Evolutionary conservation across 192 early-diverging fungal genomes (phyloP).

Genomic region (Chytriomyces confervae): DNA sequence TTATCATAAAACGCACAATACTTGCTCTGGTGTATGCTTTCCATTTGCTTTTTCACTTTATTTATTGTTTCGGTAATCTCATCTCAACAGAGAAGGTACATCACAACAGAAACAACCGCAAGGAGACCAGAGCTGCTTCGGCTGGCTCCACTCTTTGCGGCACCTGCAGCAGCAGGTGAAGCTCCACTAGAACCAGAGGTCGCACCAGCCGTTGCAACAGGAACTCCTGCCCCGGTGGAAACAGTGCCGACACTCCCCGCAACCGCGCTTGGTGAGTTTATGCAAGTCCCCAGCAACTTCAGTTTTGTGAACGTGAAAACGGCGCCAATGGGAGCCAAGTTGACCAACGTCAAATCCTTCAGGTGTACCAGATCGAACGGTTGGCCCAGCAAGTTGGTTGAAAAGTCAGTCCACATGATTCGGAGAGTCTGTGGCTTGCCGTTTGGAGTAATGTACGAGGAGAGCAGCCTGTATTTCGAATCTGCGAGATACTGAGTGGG

Average conservation of each 20-base stretch:
- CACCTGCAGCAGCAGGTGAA: not conserved
- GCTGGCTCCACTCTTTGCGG: no score
- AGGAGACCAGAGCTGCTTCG: no score
- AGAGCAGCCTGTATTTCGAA: conserved; percentile 22
- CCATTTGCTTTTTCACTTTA: no score
- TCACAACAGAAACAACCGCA: no score
- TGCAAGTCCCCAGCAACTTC: conserved; percentile 32
- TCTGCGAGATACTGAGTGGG: no score
- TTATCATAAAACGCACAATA: no score
- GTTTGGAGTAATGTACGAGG: conserved; percentile 27
- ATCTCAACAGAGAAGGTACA: no score
- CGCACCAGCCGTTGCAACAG: not conserved
- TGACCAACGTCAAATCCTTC: conserved; percentile 42
- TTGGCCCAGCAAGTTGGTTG: conserved; percentile 31
- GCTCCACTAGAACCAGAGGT: not conserved
- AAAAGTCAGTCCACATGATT: conserved; percentile 23
- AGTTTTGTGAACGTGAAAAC: conserved; percentile 21
- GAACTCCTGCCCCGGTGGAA: not conserved
- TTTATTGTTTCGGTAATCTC: no score
- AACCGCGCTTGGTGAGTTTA: not conserved
- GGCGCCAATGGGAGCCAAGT: conserved; percentile 28
- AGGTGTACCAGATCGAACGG: conserved; percentile 33
- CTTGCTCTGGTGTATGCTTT: no score
- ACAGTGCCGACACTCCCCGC: not conserved
- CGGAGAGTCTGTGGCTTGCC: conserved; percentile 27